phyloP scores from a whole-genome alignment of 2,329 filamentous ascomycete species.

The Diaporthe sp. region DNA sequence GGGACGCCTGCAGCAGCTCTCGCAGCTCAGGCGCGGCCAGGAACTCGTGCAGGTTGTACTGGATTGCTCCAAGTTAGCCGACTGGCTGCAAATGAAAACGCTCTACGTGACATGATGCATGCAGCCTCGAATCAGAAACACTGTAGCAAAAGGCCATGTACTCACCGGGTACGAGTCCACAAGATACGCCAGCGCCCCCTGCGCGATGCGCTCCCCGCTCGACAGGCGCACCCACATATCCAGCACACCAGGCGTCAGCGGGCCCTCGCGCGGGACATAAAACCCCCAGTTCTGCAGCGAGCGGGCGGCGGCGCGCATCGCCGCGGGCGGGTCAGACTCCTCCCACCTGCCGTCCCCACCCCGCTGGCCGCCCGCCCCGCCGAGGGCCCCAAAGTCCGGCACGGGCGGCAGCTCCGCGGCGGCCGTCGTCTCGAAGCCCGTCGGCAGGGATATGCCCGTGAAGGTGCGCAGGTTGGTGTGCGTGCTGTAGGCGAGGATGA shows the following conservation, averaged over 20 bases:
- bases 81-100: not conserved
- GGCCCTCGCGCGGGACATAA: slow-evolving; percentile 47
- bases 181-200: slow-evolving; percentile 74
- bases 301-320: slow-evolving; percentile 34
- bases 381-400: slow-evolving; percentile 19
- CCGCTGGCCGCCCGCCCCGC: too few relatives aligned
- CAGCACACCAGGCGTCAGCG: slow-evolving; percentile 52
- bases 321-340: not conserved
- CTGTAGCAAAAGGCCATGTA: accelerated
- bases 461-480: slow-evolving; percentile 51
- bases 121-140: too few relatives aligned
- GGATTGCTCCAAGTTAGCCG: not conserved
- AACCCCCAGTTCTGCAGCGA: slow-evolving; percentile 51
- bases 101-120: too few relatives aligned
- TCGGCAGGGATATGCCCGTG: slow-evolving; percentile 46
- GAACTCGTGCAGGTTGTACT: slow-evolving; percentile 44
- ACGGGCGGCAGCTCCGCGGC: not conserved
- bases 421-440: slow-evolving; percentile 20
- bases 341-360: slow-evolving; percentile 16
- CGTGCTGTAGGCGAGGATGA: slow-evolving; percentile 57
- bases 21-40: slow-evolving; percentile 28
- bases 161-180: slow-evolving; percentile 53
- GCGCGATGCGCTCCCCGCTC: slow-evolving; percentile 73
- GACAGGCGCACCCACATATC: slow-evolving; percentile 79
- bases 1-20: slow-evolving; percentile 15